phyloP scores from a whole-genome alignment of 176 grass and related monocot genomes.

The Bromus sterilis region DNA sequence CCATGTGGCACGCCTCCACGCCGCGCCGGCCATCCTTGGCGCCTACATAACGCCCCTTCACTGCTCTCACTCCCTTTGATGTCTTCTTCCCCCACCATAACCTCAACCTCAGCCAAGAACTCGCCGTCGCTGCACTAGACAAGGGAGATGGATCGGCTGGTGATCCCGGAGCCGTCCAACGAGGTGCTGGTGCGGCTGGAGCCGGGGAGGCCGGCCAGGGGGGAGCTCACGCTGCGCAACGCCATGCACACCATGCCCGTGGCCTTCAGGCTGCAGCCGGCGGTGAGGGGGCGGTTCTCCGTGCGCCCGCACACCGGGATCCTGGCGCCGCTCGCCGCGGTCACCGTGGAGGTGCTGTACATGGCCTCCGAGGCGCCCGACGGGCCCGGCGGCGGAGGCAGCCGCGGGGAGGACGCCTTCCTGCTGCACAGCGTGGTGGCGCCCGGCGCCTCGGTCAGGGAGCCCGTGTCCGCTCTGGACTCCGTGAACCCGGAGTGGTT shows the following conservation, averaged over 20 bases:
- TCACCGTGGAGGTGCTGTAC: constrained; percentile 48
- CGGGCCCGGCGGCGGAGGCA: background rate
- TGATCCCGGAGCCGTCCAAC: constrained; percentile 61
- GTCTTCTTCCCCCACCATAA: constrained; percentile 19
- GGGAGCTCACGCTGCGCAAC: constrained; percentile 53
- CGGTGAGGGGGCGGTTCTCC: constrained; percentile 27
- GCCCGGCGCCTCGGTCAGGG: constrained; percentile 39
- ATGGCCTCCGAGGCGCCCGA: constrained; percentile 5
- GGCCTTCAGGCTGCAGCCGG: constrained; percentile 61
- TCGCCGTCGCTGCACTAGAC: background rate
- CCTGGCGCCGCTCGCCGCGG: constrained; percentile 52
- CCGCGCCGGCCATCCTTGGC: constrained; percentile 36
- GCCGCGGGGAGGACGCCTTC: constrained; percentile 47
- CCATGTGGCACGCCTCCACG: constrained; percentile 48
- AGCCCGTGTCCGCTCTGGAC: constrained; percentile 32
- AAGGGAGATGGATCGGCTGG: constrained; percentile 63
- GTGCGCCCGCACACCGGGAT: constrained; percentile 59
- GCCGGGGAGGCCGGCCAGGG: constrained; percentile 32
- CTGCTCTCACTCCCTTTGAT: constrained; percentile 25
- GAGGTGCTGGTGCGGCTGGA: constrained; percentile 51
- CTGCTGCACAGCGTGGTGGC: constrained; percentile 74
- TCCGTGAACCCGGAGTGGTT: constrained; percentile 63
- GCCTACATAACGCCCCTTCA: constrained; percentile 5
- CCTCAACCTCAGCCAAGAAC: background rate
- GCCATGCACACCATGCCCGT: constrained; percentile 90